Evolutionary conservation across 345 rosid species (phyloP).

Genomic region (Eutrema heterophyllum): DNA sequence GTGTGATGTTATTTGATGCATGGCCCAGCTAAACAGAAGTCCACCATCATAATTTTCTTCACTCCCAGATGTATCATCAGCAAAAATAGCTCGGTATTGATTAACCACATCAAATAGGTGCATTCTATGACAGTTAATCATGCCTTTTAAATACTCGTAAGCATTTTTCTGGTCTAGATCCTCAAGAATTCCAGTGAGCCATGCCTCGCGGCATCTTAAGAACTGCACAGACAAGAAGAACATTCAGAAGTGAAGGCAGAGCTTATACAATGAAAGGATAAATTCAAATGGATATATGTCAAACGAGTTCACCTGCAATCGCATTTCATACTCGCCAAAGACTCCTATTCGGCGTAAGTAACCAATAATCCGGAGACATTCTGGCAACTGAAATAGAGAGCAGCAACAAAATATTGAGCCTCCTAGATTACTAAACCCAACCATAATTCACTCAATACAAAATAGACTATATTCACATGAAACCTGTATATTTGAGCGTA

Average conservation of each 20-base stretch:
- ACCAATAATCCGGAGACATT: constrained; percentile 95
- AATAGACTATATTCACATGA: constrained; percentile 1
- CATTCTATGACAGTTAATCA: constrained; percentile 78
- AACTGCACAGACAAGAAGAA: constrained; percentile 51
- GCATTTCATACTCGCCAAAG: constrained; percentile 92
- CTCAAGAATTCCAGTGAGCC: constrained; percentile 97
- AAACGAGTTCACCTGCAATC: constrained; percentile 61
- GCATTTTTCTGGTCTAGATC: constrained; percentile 89
- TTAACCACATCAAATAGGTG: constrained; percentile 95
- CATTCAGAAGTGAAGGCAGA: constrained; percentile 19
- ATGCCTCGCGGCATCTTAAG: constrained; percentile 93
- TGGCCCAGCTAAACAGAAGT: constrained; percentile 94
- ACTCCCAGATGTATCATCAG: constrained; percentile 95
- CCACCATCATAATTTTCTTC: constrained; percentile 95
- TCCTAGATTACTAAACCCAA: background rate
- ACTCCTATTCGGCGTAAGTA: constrained; percentile 90
- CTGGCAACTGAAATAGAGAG: constrained; percentile 64
- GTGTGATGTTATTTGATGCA: constrained; percentile 97
- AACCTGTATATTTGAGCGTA: constrained; percentile 94
- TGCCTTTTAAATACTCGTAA: constrained; percentile 90
- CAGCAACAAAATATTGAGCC: background rate
- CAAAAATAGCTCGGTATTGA: constrained; percentile 93
- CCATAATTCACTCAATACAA: constrained; percentile 2
- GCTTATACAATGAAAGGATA: background rate
- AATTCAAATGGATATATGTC: constrained; percentile 12